These are phyloP conservation scores for Pseudogymnoascus sp. DNA, from an alignment of 2,329 filamentous ascomycete species.

Conservation along the genomic window DNA sequence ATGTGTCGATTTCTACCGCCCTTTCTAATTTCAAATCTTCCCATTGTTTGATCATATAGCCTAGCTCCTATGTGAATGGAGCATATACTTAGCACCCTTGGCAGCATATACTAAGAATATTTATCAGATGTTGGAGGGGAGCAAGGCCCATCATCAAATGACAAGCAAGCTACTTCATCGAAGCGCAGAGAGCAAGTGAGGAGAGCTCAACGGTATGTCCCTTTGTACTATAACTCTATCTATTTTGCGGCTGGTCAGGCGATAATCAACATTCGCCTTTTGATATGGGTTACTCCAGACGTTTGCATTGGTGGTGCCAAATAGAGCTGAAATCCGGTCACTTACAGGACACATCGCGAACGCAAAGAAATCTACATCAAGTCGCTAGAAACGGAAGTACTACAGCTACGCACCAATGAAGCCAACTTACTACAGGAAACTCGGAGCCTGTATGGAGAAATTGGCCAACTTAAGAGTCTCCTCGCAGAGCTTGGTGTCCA, in stretches of 20 bases:
- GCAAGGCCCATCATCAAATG: not conserved
- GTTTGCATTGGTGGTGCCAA: not conserved
- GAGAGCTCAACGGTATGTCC: not conserved
- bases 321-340: not conserved
- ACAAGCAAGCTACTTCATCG: not conserved
- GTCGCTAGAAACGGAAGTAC: slow-evolving; percentile 25
- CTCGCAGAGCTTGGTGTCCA: slow-evolving; percentile 11
- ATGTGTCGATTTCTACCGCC: not conserved
- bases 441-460: slow-evolving; percentile 15
- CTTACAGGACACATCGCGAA: slow-evolving; percentile 25
- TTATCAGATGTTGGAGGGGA: not conserved
- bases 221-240: too few species aligned
- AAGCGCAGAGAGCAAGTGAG: slow-evolving; percentile 1
- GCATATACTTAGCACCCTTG: not conserved
- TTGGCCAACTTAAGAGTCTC: slow-evolving; percentile 16
- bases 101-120: not conserved
- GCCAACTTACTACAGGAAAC: slow-evolving; percentile 19
- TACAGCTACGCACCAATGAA: slow-evolving; percentile 18
- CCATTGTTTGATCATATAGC: not conserved
- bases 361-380: slow-evolving; percentile 28
- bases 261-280: not conserved
- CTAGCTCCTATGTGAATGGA: not conserved
- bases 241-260: not conserved
- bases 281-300: not conserved
- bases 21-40: not conserved